Base-by-base conservation (phyloP, 129 eudicot genomes). In the Centrapalus pauciflorus region DNA sequence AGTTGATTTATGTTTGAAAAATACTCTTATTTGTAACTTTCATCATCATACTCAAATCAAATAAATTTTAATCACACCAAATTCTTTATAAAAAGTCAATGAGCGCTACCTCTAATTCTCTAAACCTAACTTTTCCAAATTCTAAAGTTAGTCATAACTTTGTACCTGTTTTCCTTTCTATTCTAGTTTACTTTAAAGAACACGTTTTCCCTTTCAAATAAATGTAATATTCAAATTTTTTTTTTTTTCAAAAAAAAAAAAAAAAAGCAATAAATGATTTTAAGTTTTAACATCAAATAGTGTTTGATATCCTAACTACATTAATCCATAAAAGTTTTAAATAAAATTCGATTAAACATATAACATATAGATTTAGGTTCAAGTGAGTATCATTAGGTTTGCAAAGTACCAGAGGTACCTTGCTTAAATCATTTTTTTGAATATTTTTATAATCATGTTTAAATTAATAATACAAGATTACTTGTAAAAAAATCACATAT, bases 101-200 rank as follows among this genome's bases (percentile, higher is more conserved):
- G 17, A 67, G 10, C 51, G 13, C 23, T 51, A 34, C 46, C 69
- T 64, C 46, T 13, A 73, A 73, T 52, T 71, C 69, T 64, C 46
- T 13, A 73, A 73, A 64, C 77, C 77, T 63, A 63, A 73, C 77
- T 72, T 72, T 72, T 62, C 70, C 62, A 72, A 49, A 29, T 50
- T 51, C 55, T 50, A 72, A 72, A 51, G 77, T 51, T 51, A 72
- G 50, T 51, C 70, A 49, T 62, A 61, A 49, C 35, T 62, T 9
- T 50, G 32, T 34, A 61, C 24, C 50, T n/a, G n/a, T n/a, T 63
- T 62, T 55, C 41, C 33, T 16, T 3, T 61, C 2, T 20, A 37
- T 50, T 41, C 3, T 33, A 24, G 7, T 52, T 37, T 17, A 25
- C 21, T 54, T 68, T 8, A 3, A 62, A n/a, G 14, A 6, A 61